Evolutionary conservation across 1,139 yeast genomes (phyloP), one percentile per base, ranked within the genome.

Genomic region (Yamadazyma triangularis): DNA sequence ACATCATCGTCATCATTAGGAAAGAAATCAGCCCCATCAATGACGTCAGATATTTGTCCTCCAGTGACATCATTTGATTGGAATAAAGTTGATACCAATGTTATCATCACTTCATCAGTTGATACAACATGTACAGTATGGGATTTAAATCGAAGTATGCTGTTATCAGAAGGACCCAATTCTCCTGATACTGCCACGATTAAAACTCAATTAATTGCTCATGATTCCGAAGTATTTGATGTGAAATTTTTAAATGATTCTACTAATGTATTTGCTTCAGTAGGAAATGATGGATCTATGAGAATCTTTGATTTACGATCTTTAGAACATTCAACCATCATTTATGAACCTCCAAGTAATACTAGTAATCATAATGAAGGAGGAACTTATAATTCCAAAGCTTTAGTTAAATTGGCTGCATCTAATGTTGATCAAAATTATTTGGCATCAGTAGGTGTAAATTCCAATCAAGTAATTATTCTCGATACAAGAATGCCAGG

Each of bases 51-150:
- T 51, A 74, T 72, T 12, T 63, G 75, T 31, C 91, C 95, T 1
- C 96, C 96, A 2, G 73, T 91, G 30, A 89, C 97, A 0, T 81
- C 95, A 4, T 87, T 91, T 51, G 96, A 91, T 56, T 91, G 98
- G 97, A 88, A 85, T 60, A 60, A 69, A 28, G 64, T 71, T 3
- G 91, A 86, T 47, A 75, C 87, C 6, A 73, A 76, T 34, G 59
- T 80, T 24, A 72, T 88, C 15, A 84, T 91, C 27, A 87, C 96
- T 1, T 78, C 93, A 38, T 80, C 93, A 19, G 87, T 91, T 8
- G 98, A 91, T 57, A 91, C 98, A 1, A 91, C 98, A 1, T 91
- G 98, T 58, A 89, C 97, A 0, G 80, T 88, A 3, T 91, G 98
- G 97, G 97, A 91, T 56, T 60, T 87, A 26, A 68, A 60, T 40